Conservation (phyloP, 1,139 yeast species). For the Nakaseomyces kungkrabaensis region DNA sequence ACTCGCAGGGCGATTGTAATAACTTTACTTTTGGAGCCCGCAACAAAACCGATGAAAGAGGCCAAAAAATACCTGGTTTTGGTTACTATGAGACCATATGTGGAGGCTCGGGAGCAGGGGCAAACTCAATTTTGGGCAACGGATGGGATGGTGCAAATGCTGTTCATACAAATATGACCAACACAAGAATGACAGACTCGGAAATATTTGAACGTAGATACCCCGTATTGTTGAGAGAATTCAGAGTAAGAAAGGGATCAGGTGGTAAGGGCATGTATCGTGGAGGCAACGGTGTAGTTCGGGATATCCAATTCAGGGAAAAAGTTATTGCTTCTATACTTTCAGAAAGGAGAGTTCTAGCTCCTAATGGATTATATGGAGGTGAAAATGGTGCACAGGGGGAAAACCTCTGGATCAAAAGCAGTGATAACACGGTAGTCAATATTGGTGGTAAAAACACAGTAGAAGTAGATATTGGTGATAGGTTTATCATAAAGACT, state of each 20-base stretch:
- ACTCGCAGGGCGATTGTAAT: slow-evolving; percentile 69
- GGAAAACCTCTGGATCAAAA: slow-evolving; percentile 44
- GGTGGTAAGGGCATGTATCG: slow-evolving; percentile 48
- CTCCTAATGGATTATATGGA: slow-evolving; percentile 54
- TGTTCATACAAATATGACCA: slow-evolving; percentile 64
- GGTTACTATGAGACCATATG: slow-evolving; percentile 69
- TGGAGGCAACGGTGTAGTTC: slow-evolving; percentile 57
- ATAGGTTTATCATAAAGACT: slow-evolving; percentile 42
- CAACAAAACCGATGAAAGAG: slow-evolving; percentile 31
- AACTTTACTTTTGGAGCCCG: slow-evolving; percentile 61
- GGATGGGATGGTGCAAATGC: slow-evolving; percentile 55
- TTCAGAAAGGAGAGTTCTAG: slow-evolving; percentile 49
- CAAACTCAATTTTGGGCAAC: slow-evolving; percentile 43
- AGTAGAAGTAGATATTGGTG: slow-evolving; percentile 42
- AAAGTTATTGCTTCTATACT: slow-evolving; percentile 49
- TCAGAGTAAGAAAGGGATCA: slow-evolving; percentile 42
- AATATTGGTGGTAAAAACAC: slow-evolving; percentile 54
- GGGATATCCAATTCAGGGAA: slow-evolving; percentile 51
- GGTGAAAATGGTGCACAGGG: slow-evolving; percentile 55
- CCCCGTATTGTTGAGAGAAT: slow-evolving; percentile 51
- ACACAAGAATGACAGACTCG: slow-evolving; percentile 60
- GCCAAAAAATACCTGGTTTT: slow-evolving; percentile 41
- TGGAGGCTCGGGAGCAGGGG: slow-evolving; percentile 65
- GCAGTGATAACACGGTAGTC: slow-evolving; percentile 26
- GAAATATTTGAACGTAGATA: slow-evolving; percentile 59